These are phyloP conservation scores for Myxozyma vanderwaltii DNA, from an alignment of 805 yeast species.

Conservation along the genomic window DNA sequence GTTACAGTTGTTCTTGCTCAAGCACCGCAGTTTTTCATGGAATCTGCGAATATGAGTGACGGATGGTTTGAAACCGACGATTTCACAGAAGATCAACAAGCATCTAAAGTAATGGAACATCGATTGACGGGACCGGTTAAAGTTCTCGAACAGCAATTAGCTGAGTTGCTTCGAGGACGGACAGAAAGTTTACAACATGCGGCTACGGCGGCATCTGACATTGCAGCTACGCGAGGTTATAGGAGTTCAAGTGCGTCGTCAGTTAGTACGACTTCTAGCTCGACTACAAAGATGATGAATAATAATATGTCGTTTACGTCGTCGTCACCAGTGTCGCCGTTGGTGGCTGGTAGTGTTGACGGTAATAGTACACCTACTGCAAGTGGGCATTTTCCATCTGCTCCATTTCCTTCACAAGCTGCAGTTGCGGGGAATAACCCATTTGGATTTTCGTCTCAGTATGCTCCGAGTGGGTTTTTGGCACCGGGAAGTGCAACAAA, in stretches of 20 bases:
- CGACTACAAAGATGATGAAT: conserved; percentile 4
- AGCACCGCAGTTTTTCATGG: conserved; percentile 30
- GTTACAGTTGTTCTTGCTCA: conserved; percentile 15
- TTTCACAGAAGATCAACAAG: conserved; percentile 33
- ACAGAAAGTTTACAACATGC: not conserved
- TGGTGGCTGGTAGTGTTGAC: conserved; percentile 13
- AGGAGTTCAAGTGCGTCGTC: conserved; percentile 21
- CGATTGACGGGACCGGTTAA: conserved; percentile 23
- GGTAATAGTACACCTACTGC: not conserved
- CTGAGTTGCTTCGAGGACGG: conserved; percentile 21
- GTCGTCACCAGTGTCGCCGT: conserved; percentile 28
- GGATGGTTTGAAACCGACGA: conserved; percentile 34
- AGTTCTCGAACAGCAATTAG: conserved; percentile 25
- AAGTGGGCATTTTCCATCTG: not conserved
- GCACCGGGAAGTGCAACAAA: not conserved
- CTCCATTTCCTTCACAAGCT: not conserved
- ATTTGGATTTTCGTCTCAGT: not conserved
- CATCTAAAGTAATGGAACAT: conserved; percentile 27
- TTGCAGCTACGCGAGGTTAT: conserved; percentile 3
- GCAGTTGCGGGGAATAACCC: not conserved
- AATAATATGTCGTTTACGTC: conserved; percentile 14
- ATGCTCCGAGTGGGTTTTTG: not conserved
- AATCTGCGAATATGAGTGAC: conserved; percentile 12
- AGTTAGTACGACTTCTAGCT: conserved; percentile 16
- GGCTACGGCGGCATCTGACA: not conserved